A percentile compares a stretch with the other conserved stretches of the same genome.
phyloP scores from a whole-genome alignment of 352 stramenopile genomes.

The Globisporangium nagaii region DNA sequence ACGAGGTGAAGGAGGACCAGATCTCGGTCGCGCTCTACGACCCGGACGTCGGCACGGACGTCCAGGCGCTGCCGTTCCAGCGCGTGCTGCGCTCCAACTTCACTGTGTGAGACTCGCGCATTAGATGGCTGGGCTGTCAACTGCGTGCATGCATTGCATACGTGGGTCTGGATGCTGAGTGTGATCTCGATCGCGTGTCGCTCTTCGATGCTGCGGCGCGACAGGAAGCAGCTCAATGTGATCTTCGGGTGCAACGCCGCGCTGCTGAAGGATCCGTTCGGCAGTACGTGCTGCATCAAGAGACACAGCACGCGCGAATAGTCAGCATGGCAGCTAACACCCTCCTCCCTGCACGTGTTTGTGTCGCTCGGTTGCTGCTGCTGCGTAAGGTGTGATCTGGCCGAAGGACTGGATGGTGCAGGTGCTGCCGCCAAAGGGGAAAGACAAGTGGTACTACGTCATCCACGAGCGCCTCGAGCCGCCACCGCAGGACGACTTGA shows the following conservation, averaged over 20 bases:
- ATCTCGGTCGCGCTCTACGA: conserved; percentile 59
- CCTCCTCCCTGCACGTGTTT: too few relatives aligned
- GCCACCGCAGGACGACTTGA: conserved; percentile 47
- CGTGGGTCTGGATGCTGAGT: background rate
- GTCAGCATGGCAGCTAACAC: too few relatives aligned
- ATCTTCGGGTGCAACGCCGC: conserved; percentile 62
- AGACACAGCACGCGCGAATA: too few relatives aligned
- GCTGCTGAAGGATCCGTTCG: conserved; percentile 58
- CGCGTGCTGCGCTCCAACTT: conserved; percentile 51
- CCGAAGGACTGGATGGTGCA: conserved; percentile 66
- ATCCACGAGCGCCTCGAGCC: conserved; percentile 62
- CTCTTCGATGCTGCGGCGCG: too few relatives aligned
- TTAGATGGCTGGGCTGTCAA: too few relatives aligned
- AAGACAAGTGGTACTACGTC: conserved; percentile 70
- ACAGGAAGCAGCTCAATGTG: conserved; percentile 48
- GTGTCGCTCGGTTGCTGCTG: background rate
- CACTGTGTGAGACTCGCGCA: conserved; percentile 53
- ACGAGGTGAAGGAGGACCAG: conserved; percentile 64
- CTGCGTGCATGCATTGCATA: background rate
- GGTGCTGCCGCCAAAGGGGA: conserved; percentile 37
- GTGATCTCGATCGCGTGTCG: background rate
- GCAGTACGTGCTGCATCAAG: conserved; percentile 53
- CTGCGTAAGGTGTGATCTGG: conserved; percentile 50
- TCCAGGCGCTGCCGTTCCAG: conserved; percentile 34
- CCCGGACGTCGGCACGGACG: conserved; percentile 22